Evolutionary conservation across 2,329 filamentous ascomycete genomes (phyloP).

Genomic region (Biscogniauxia mediterranea): DNA sequence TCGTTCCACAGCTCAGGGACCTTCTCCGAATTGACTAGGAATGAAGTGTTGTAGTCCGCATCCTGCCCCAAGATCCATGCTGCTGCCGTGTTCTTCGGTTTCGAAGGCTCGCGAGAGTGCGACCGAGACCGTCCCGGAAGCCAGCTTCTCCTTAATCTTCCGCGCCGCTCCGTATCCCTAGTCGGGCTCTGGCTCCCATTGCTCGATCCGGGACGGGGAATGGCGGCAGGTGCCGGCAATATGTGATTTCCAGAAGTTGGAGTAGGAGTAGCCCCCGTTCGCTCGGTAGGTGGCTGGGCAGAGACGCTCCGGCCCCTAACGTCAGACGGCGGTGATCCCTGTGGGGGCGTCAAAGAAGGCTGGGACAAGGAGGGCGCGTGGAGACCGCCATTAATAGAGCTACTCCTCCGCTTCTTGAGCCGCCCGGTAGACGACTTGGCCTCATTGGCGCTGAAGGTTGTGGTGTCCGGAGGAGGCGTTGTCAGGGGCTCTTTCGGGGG

Average conservation of each 20-base stretch:
- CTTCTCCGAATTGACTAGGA: slow-evolving; percentile 54
- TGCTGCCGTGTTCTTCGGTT: slow-evolving; percentile 24
- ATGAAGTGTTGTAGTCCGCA: slow-evolving; percentile 55
- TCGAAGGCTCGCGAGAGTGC: slow-evolving; percentile 41
- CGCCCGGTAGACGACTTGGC: slow-evolving; percentile 26
- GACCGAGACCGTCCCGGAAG: slow-evolving; percentile 53
- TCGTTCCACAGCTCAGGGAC: slow-evolving; percentile 68
- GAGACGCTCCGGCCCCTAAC: slow-evolving; percentile 47
- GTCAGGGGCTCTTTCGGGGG: slow-evolving; percentile 17
- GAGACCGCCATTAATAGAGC: slow-evolving; percentile 22
- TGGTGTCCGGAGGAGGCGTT: slow-evolving; percentile 18
- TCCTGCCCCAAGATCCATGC: slow-evolving; percentile 58
- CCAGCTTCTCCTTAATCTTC: slow-evolving; percentile 53
- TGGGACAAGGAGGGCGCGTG: slow-evolving; percentile 13
- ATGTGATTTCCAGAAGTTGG: slow-evolving; percentile 32
- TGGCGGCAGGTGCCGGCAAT: slow-evolving; percentile 26
- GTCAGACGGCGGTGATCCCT: slow-evolving; percentile 33
- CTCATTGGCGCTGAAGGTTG: slow-evolving; percentile 26
- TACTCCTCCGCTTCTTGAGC: slow-evolving; percentile 29
- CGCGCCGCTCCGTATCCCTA: slow-evolving; percentile 35
- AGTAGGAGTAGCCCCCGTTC: slow-evolving; percentile 10
- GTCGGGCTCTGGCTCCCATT: slow-evolving; percentile 45
- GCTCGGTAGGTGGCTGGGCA: slow-evolving; percentile 40
- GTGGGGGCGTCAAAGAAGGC: slow-evolving; percentile 19
- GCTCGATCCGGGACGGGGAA: slow-evolving; percentile 34